These are phyloP conservation scores for Globisporangium alternatum DNA, from an alignment of 352 stramenopile genomes.

Conservation along the genomic window DNA sequence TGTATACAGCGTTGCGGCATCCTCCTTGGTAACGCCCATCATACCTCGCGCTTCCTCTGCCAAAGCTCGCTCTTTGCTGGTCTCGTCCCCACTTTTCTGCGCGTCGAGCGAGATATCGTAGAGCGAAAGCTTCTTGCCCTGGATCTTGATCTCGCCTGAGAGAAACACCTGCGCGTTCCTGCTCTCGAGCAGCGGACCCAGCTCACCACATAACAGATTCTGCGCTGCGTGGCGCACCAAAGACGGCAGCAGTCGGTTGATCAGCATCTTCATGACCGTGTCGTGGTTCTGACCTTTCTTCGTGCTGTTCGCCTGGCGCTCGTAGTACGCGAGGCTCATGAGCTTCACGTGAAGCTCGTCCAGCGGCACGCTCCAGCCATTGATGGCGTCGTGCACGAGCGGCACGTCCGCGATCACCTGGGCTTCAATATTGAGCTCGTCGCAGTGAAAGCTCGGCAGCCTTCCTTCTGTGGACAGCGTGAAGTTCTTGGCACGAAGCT, in stretches of 20 bases:
- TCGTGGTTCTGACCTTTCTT: slow-evolving; percentile 66
- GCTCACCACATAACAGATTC: slow-evolving; percentile 57
- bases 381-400: slow-evolving; percentile 56
- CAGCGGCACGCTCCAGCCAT: slow-evolving; percentile 55
- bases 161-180: slow-evolving; percentile 57
- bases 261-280: slow-evolving; percentile 78
- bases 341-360: slow-evolving; percentile 66
- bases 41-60: slow-evolving; percentile 45
- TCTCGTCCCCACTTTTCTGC: slow-evolving; percentile 6
- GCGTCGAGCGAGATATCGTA: slow-evolving; percentile 48
- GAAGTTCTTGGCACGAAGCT: slow-evolving; percentile 64
- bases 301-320: slow-evolving; percentile 50
- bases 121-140: slow-evolving; percentile 47
- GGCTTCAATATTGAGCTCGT: slow-evolving; percentile 74
- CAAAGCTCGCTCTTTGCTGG: slow-evolving; percentile 27
- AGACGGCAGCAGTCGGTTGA: slow-evolving; percentile 65
- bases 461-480: slow-evolving; percentile 61
- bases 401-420: slow-evolving; percentile 65
- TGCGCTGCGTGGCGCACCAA: slow-evolving; percentile 59
- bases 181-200: slow-evolving; percentile 52
- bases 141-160: slow-evolving; percentile 60
- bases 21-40: slow-evolving; percentile 44
- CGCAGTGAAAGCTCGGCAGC: slow-evolving; percentile 69
- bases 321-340: slow-evolving; percentile 71
- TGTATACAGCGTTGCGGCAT: slow-evolving; percentile 40